Evolutionary conservation across 2,329 filamentous ascomycete genomes (phyloP).

Genomic region (Chrysoporthe austroafricana): DNA sequence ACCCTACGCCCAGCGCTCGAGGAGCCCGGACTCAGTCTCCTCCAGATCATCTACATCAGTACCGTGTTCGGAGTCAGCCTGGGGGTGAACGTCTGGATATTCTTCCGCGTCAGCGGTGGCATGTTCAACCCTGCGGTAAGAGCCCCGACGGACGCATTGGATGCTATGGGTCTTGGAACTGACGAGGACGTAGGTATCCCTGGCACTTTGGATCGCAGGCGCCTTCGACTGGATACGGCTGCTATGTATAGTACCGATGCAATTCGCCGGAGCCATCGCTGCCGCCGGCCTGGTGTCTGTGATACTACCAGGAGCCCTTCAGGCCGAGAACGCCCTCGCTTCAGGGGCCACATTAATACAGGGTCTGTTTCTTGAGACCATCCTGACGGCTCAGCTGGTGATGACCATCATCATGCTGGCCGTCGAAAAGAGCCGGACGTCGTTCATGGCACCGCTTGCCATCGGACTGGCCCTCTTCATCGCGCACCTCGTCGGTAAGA

Average conservation of each 20-base stretch:
- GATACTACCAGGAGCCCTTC: constrained; percentile 58
- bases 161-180: neutral
- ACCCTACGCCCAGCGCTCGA: constrained; percentile 19
- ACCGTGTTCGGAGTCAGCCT: constrained; percentile 54
- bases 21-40: constrained; percentile 27
- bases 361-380: constrained; percentile 59
- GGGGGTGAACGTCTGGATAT: constrained; percentile 60
- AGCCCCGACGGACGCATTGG: neutral
- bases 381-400: constrained; percentile 57
- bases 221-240: constrained; percentile 57
- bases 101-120: constrained; percentile 57
- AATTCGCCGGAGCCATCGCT: constrained; percentile 62
- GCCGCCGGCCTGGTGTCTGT: constrained; percentile 60
- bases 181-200: constrained; percentile 43
- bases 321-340: constrained; percentile 51
- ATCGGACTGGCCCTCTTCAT: constrained; percentile 67
- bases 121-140: constrained; percentile 52
- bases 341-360: constrained; percentile 48
- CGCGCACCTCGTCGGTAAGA: constrained; percentile 33
- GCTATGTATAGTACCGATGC: constrained; percentile 56
- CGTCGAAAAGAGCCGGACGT: constrained; percentile 65
- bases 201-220: constrained; percentile 61
- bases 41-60: constrained; percentile 47
- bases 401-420: constrained; percentile 63
- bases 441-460: constrained; percentile 64